Base-by-base conservation (phyloP, 257 asterid species). In the Nicotiana benthamiana region DNA sequence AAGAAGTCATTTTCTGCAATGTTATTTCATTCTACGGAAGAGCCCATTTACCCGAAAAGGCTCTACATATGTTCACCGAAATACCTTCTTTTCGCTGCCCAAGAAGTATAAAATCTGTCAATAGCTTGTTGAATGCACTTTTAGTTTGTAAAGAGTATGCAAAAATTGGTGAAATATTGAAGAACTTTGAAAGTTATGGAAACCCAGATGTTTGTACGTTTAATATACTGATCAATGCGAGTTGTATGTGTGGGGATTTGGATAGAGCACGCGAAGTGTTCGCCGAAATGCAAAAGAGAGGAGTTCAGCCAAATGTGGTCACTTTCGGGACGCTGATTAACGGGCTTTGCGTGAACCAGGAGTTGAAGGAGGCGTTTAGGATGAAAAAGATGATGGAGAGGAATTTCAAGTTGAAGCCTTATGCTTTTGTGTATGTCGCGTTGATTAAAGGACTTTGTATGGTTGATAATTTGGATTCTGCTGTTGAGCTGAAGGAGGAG, bases 241-340 rank as follows among this genome's bases (percentile, higher is more conserved):
- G 87, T 26, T 84, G 88, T 67, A 18, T 78, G 63, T 22, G 84
- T 81, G 85, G 86, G 1, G 89, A 89, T 85, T 75, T 91, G 75
- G 79, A 6, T 20, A 34, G 76, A 4, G 98, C 97, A 0, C 72
- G 89, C 86, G 30, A 86, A 5, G 61, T 89, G 91, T 92, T 89
- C 27, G 94, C 84, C 75, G 98, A 84, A 88, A 92, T 94, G 97
- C 86, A 43, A 16, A 85, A 30, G 17, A 87, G 89, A 86, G 89
- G 93, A 54, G 51, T 88, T 62, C 70, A 57, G 83, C 97, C 97
- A 3, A 87, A 90, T 87, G 92, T 88, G 82, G 89, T 90, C 60
- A 90, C 95, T 0, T 91, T 90, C 30, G 97, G 95, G 83, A 92
- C 97, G 81, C 52, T 94, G 86, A 90, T 91, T 80, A 89, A 87